Conservation (phyloP, 495 filamentous ascomycete species). For the Parmelia sp. region DNA sequence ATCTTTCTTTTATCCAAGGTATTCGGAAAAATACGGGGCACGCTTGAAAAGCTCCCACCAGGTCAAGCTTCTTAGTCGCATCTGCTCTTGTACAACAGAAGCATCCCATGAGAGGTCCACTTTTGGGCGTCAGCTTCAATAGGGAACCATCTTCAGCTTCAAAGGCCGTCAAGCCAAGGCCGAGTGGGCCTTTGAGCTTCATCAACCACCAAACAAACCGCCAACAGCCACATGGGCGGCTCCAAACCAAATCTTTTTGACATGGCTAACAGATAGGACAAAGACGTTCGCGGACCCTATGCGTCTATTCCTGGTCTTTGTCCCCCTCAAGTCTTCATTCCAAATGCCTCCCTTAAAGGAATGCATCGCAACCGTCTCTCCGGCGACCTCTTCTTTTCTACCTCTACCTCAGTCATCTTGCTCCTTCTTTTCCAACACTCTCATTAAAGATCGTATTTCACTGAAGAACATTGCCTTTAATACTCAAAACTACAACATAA, state of each 20-base stretch:
- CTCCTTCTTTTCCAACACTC: conserved; percentile 2
- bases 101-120: too few relatives aligned
- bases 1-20: neutral
- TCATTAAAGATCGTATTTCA: neutral
- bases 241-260: neutral
- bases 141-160: neutral
- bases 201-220: neutral
- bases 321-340: conserved; percentile 22
- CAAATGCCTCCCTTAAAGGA: conserved; percentile 5
- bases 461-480: neutral
- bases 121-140: neutral
- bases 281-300: neutral
- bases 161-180: neutral
- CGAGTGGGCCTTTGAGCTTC: neutral
- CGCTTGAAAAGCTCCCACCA: neutral
- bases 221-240: neutral
- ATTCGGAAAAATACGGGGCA: neutral
- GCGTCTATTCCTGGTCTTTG: conserved; percentile 14
- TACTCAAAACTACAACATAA: neutral
- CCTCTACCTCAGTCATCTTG: neutral
- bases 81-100: too few relatives aligned
- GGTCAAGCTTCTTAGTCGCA: neutral
- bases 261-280: neutral
- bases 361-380: conserved; percentile 8
- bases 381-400: neutral